Conservation (phyloP, 176 grass and related monocot species). For the Luzula sylvatica region DNA sequence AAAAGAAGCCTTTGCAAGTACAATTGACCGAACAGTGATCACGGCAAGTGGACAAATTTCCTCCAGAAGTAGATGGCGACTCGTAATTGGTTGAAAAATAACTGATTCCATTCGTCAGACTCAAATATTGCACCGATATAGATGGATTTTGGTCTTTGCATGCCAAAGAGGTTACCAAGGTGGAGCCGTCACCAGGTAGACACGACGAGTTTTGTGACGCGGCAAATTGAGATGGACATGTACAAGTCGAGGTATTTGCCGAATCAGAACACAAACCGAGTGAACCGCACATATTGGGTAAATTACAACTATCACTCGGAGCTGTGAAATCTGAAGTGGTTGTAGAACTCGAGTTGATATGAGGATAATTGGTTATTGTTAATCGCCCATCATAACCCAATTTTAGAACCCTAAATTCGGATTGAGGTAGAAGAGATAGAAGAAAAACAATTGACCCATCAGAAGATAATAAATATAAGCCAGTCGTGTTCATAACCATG, state of each 20-base stretch:
- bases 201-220: conserved; percentile 26
- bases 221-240: conserved; percentile 39
- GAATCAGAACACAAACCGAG: conserved; percentile 35
- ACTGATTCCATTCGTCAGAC: conserved; percentile 19
- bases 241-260: conserved; percentile 45
- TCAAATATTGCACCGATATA: conserved; percentile 28
- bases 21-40: conserved; percentile 57
- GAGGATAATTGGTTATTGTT: conserved; percentile 34
- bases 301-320: conserved; percentile 42
- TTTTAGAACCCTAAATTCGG: conserved; percentile 44
- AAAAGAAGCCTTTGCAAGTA: conserved; percentile 57
- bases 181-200: conserved; percentile 47
- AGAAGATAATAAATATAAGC: conserved; percentile 30
- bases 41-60: conserved; percentile 24
- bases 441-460: conserved; percentile 29
- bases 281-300: conserved; percentile 40
- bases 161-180: conserved; percentile 29
- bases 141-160: conserved; percentile 17
- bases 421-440: conserved; percentile 13
- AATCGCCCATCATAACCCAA: conserved; percentile 39
- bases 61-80: conserved; percentile 23
- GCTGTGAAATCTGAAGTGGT: conserved; percentile 34
- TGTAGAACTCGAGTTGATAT: conserved; percentile 43
- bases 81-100: conserved; percentile 63
- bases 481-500: conserved; percentile 53